Conservation (phyloP, 495 filamentous ascomycete genomes). For the Achaetomiella virescens region DNA sequence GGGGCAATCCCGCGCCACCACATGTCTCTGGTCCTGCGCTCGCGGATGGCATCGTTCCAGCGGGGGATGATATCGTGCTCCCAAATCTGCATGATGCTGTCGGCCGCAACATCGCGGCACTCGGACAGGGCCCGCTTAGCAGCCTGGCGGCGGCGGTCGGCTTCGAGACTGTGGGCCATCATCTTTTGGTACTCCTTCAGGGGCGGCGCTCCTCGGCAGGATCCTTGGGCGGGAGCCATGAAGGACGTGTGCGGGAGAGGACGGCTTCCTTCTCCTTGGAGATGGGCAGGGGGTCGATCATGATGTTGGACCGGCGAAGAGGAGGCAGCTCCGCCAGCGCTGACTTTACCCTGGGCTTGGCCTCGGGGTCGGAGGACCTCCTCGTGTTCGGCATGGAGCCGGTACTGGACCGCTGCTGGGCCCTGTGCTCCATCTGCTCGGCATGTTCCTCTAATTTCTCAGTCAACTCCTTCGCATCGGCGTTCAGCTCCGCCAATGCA, state of each 20-base stretch:
- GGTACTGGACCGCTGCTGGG: constrained; percentile 32
- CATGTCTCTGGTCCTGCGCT: constrained; percentile 73
- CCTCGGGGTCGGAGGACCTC: constrained; percentile 38
- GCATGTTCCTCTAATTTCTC: constrained; percentile 84
- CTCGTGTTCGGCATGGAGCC: constrained; percentile 31
- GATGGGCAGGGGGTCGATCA: constrained; percentile 93
- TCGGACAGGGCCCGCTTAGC: constrained; percentile 43
- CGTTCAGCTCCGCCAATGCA: constrained; percentile 70
- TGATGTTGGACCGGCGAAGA: constrained; percentile 76
- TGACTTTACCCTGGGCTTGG: constrained; percentile 52
- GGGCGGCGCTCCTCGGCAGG: constrained; percentile 84
- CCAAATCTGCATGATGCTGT: constrained; percentile 74
- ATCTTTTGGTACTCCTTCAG: constrained; percentile 88
- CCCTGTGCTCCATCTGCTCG: constrained; percentile 51
- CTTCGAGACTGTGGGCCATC: constrained; percentile 76
- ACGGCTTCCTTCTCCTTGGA: constrained; percentile 96
- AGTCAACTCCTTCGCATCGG: constrained; percentile 82
- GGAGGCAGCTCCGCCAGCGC: constrained; percentile 68
- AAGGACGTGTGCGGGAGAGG: constrained; percentile 81
- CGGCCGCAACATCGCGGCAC: constrained; percentile 52
- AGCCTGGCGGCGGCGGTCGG: constrained; percentile 51
- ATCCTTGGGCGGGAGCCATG: constrained; percentile 92
- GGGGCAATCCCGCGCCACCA: constrained; percentile 93
- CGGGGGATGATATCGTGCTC: constrained; percentile 80
- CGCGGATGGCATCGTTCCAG: constrained; percentile 69